These are phyloP conservation scores for Phialophora verrucosa DNA, from an alignment of 2,329 filamentous ascomycete genomes.

Conservation along the genomic window DNA sequence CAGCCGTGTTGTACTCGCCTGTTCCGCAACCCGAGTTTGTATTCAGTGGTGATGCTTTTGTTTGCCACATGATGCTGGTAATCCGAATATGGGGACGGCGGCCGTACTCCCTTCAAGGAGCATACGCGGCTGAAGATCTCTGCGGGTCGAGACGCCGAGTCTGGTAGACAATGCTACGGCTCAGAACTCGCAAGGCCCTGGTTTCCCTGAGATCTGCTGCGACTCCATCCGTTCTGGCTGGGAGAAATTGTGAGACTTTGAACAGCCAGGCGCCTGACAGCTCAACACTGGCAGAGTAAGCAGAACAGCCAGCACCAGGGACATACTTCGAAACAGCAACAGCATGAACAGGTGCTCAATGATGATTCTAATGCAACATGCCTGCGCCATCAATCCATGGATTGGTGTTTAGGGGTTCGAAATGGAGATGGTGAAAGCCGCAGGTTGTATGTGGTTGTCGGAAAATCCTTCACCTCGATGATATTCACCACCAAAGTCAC, in stretches of 20 bases:
- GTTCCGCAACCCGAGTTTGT: conserved; percentile 21
- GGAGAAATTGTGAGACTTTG: not conserved
- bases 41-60: not conserved
- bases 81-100: not conserved
- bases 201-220: not conserved
- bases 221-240: not conserved
- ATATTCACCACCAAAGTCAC: conserved; percentile 1
- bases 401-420: not conserved
- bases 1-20: conserved; percentile 13
- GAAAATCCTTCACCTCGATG: not conserved
- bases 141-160: not conserved
- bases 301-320: not conserved
- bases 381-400: not conserved
- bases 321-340: not conserved
- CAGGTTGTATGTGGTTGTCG: not conserved
- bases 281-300: not conserved
- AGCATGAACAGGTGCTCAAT: not conserved
- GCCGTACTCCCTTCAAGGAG: not conserved
- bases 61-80: not conserved
- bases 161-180: not conserved
- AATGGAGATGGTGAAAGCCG: not conserved
- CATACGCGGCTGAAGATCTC: not conserved
- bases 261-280: not conserved
- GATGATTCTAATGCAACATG: not conserved
- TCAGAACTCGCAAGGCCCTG: not conserved